phyloP scores from a whole-genome alignment of 441 rosid genomes.

The Iberis amara region DNA sequence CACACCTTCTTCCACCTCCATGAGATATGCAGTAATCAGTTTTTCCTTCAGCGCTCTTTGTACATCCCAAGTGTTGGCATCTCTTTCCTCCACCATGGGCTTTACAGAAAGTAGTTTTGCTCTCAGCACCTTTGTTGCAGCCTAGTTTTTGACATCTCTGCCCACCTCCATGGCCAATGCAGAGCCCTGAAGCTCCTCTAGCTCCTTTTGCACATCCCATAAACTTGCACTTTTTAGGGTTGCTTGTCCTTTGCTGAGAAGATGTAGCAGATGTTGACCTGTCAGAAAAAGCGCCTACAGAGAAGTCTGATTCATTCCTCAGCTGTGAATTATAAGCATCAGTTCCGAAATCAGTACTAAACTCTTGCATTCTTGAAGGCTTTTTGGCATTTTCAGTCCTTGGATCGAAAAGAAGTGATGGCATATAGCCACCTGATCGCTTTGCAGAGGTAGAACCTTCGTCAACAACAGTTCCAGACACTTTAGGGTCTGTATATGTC shows the following conservation, averaged over 20 bases:
- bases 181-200: conserved; percentile 80
- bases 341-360: conserved; percentile 34
- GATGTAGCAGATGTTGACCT: conserved; percentile 48
- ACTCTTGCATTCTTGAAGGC: conserved; percentile 39
- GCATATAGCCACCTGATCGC: conserved; percentile 86
- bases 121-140: conserved; percentile 87
- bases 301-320: conserved; percentile 53
- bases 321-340: conserved; percentile 37
- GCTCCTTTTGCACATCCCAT: conserved; percentile 81
- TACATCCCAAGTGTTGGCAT: conserved; percentile 86
- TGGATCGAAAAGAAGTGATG: conserved; percentile 72
- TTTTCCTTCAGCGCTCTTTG: conserved; percentile 94
- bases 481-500: conserved; percentile 32
- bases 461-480: conserved; percentile 44
- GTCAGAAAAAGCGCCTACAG: conserved; percentile 48
- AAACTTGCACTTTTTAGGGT: conserved; percentile 65
- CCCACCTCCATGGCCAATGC: conserved; percentile 95
- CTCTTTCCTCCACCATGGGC: conserved; percentile 94
- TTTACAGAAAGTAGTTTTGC: conserved; percentile 84
- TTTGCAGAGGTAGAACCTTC: conserved; percentile 93
- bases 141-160: conserved; percentile 84
- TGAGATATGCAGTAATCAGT: conserved; percentile 87
- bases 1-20: conserved; percentile 86
- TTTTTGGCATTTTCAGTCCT: conserved; percentile 36
- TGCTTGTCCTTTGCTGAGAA: conserved; percentile 44